Evolutionary conservation across 176 grass and related monocot genomes (phyloP), one percentile per base, ranked within the genome.

Genomic region (Aegilops umbellulata): DNA sequence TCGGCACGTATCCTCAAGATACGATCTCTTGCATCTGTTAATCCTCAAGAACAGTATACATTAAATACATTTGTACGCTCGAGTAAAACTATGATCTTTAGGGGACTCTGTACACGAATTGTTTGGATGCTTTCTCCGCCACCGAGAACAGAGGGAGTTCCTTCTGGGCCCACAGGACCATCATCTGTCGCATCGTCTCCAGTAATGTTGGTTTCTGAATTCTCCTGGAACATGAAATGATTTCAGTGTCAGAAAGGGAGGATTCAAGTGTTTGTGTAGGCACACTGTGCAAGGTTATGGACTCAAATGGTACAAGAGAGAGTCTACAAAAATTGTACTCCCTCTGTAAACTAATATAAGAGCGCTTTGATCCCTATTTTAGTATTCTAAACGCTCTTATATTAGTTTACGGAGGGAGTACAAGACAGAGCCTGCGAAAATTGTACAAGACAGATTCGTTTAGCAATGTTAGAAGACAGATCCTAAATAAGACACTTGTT

Each of bases 1-100:
- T 97, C 90, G 0, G 92, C 89, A 84, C 90, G 91, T 88, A 93
- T 93, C 70, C 92, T 92, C 65, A 91, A 86, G 61, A 94, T 82
- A 63, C 92, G 90, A 14, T 92, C 95, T 26, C 78, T 84, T 80
- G 93, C 90, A 53, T 32, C 81, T 97, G 49, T 55, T 55, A 55
- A 20, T 55, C 7, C 51, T 55, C 51, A 55, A 55, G 51, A 55
- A 55, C 51, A 55, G 17, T 55, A 55, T 55, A 55, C 0, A 8
- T 55, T 19, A 55, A 55, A 55, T 55, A 55, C 0, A 55, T 20
- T 55, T 20, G 2, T 2, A 55, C 2, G 5, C 17, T 55, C 6
- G 17, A 55, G 6, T 55, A 55, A 8, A 55, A 55, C 17, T 55
- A 0, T 55, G 51, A 55, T 55, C 51, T 20, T 55, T 20, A 55